phyloP scores from a whole-genome alignment of 495 filamentous ascomycete species.

The Xylaria nigripes region DNA sequence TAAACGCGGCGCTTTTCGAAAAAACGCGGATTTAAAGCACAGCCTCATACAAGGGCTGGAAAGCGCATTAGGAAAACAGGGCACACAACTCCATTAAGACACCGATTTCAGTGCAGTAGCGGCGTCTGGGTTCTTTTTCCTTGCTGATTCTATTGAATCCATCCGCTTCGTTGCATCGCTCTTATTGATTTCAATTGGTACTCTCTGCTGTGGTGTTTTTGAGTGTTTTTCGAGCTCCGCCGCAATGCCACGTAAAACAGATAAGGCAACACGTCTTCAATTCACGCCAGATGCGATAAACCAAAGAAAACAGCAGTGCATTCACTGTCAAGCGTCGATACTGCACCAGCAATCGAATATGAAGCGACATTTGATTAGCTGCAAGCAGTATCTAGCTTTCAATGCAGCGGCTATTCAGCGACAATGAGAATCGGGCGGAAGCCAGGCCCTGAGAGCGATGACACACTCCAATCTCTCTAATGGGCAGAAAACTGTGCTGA shows the following conservation, averaged over 20 bases:
- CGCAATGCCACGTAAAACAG: background rate
- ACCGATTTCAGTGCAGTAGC: background rate
- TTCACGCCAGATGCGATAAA: background rate
- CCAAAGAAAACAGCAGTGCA: background rate
- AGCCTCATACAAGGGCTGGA: background rate
- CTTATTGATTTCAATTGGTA: background rate
- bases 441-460: background rate
- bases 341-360: background rate
- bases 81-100: background rate
- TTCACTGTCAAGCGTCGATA: background rate
- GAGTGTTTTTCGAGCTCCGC: too few species aligned
- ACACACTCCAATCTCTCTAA: background rate
- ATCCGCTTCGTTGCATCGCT: background rate
- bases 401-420: background rate
- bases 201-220: background rate
- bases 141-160: background rate
- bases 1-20: background rate
- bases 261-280: background rate
- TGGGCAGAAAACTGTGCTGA: background rate
- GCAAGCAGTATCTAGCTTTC: background rate
- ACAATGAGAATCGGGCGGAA: background rate
- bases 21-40: background rate
- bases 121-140: background rate
- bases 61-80: background rate
- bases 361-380: background rate